These are phyloP conservation scores for Saturnispora sanitii DNA, from an alignment of 805 yeast genomes.

Conservation along the genomic window DNA sequence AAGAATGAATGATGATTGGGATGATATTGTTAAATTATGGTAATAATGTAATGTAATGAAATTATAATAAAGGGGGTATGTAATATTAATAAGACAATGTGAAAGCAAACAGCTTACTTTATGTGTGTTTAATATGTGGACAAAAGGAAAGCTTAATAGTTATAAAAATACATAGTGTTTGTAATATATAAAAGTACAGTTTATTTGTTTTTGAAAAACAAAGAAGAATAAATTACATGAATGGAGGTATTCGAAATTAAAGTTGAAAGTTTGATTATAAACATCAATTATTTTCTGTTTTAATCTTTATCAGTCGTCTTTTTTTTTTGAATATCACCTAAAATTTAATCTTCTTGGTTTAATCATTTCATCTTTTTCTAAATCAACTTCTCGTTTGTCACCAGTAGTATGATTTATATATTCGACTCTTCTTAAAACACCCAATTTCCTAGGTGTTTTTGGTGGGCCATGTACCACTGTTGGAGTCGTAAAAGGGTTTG, in stretches of 20 bases:
- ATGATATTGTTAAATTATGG: constrained; percentile 47
- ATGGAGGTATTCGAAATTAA: not conserved
- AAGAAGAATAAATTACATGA: no score
- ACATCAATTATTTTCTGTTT: not conserved
- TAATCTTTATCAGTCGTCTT: not conserved
- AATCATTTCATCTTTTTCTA: constrained; percentile 28
- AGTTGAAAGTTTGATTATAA: no score
- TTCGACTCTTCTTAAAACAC: constrained; percentile 12
- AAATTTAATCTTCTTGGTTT: constrained; percentile 34
- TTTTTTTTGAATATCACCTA: constrained; percentile 9
- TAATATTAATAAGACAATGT: no score
- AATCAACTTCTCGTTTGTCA: constrained; percentile 21
- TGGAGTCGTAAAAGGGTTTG: not conserved
- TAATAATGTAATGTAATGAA: constrained; percentile 16
- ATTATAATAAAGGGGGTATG: no score
- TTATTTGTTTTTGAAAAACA: not conserved
- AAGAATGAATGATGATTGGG: constrained; percentile 57
- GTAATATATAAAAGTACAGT: not conserved
- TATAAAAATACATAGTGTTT: not conserved
- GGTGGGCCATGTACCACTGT: not conserved
- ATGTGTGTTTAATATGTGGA: no score
- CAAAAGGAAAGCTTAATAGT: no score
- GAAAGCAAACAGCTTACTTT: no score
- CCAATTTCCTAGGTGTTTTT: not conserved
- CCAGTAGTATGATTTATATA: constrained; percentile 26